phyloP scores from a whole-genome alignment of 2,329 filamentous ascomycete species.

The Blastomyces parvus region DNA sequence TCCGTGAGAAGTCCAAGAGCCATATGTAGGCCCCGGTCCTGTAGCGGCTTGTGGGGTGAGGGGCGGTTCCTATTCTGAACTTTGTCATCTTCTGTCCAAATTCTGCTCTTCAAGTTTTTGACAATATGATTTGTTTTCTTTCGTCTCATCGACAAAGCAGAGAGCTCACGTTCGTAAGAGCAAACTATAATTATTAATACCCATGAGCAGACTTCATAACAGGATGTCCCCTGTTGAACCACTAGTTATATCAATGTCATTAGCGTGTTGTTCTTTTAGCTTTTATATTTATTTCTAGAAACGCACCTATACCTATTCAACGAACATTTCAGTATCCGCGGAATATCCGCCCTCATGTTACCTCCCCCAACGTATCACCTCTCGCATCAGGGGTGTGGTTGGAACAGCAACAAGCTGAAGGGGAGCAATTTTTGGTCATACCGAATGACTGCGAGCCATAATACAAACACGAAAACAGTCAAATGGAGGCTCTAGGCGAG shows the following conservation, averaged over 20 bases:
- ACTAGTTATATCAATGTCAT: not conserved
- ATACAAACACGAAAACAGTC: not conserved
- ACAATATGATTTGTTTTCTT: not conserved
- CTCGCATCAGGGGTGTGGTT: not conserved
- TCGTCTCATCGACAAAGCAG: not conserved
- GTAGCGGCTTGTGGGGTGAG: constrained; percentile 48
- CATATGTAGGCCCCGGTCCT: constrained; percentile 40
- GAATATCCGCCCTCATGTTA: not conserved
- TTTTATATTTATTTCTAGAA: not conserved
- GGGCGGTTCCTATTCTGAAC: constrained; percentile 44
- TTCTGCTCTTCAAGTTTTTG: not conserved
- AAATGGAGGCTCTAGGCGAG: not conserved
- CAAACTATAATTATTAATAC: no score
- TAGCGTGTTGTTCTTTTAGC: not conserved
- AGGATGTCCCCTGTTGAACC: no score
- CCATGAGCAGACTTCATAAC: no score
- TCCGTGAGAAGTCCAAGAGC: constrained; percentile 46
- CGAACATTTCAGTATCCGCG: not conserved
- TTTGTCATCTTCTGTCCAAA: constrained; percentile 27
- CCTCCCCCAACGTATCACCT: not conserved
- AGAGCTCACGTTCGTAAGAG: not conserved
- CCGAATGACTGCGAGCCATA: not conserved
- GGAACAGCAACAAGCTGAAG: not conserved
- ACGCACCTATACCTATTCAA: not conserved
- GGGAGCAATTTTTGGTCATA: not conserved